Conservation (phyloP, 805 yeast species). For the Candida silvatica region DNA sequence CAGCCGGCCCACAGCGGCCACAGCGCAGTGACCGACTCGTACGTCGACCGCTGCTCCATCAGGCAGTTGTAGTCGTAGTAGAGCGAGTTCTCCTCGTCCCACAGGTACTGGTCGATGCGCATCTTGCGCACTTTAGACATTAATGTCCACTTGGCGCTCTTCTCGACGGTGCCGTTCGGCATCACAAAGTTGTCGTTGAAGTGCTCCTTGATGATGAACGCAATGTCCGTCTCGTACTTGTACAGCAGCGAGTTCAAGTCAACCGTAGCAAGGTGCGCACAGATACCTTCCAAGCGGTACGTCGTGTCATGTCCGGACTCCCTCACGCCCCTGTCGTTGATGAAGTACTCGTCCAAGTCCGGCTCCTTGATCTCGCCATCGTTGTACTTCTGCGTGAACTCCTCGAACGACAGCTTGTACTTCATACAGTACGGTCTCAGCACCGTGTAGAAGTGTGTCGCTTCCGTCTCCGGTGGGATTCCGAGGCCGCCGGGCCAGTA, state of each 20-base stretch:
- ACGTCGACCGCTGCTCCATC: conserved; percentile 42
- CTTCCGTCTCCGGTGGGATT: conserved; percentile 95
- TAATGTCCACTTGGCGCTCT: conserved; percentile 50
- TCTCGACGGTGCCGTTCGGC: conserved; percentile 34
- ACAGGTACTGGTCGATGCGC: conserved; percentile 58
- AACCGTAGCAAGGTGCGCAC: conserved; percentile 85
- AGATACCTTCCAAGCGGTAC: conserved; percentile 80
- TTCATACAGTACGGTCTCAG: conserved; percentile 62
- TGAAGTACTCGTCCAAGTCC: conserved; percentile 75
- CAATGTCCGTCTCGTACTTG: conserved; percentile 86
- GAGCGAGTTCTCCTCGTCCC: conserved; percentile 76
- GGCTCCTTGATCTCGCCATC: conserved; percentile 61
- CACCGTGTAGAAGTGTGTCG: conserved; percentile 73
- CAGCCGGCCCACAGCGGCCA: conserved; percentile 93
- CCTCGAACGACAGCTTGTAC: conserved; percentile 45
- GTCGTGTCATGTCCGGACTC: conserved; percentile 96
- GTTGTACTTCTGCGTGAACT: conserved; percentile 66
- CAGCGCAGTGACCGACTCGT: conserved; percentile 82
- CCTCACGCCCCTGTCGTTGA: conserved; percentile 90
- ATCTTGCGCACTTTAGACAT: conserved; percentile 46
- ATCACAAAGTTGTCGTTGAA: conserved; percentile 41
- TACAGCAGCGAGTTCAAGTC: conserved; percentile 81
- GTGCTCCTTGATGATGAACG: conserved; percentile 44
- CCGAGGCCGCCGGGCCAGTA: conserved; percentile 88
- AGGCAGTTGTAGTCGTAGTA: conserved; percentile 79